Evolutionary conservation across 1,284 basidiomycete genomes (phyloP).

Genomic region (Ustilago xerochloae): DNA sequence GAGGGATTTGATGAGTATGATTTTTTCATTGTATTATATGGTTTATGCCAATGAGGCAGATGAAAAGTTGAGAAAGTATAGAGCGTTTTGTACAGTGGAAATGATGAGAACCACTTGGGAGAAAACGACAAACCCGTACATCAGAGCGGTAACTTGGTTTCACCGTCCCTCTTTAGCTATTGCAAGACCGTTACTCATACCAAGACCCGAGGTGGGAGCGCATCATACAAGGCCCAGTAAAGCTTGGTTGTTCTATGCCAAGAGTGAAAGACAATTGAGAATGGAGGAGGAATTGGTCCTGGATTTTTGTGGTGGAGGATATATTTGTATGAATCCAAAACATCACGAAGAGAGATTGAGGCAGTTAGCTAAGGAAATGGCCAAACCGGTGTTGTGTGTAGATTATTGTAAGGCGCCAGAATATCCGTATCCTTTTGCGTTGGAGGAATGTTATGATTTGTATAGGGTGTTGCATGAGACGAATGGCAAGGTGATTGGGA

Average conservation of each 20-base stretch:
- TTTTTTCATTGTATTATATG: constrained; percentile 93
- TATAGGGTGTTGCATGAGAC: constrained; percentile 85
- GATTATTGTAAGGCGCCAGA: constrained; percentile 95
- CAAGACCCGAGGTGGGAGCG: constrained; percentile 73
- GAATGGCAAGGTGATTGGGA: constrained; percentile 82
- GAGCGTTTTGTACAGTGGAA: constrained; percentile 92
- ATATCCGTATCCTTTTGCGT: constrained; percentile 73
- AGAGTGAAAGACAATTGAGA: constrained; percentile 76
- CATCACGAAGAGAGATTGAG: constrained; percentile 95
- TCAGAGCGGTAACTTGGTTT: constrained; percentile 76
- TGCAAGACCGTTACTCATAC: constrained; percentile 80
- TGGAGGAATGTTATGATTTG: constrained; percentile 91
- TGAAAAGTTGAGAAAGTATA: constrained; percentile 83
- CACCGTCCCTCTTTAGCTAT: constrained; percentile 76
- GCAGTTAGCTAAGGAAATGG: constrained; percentile 82
- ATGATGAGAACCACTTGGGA: constrained; percentile 96
- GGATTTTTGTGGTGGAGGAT: constrained; percentile 94
- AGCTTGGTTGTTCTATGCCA: constrained; percentile 84
- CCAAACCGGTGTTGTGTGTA: constrained; percentile 83
- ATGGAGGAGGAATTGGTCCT: constrained; percentile 59
- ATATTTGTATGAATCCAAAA: constrained; percentile 84
- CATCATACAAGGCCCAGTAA: constrained; percentile 78
- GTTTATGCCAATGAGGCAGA: constrained; percentile 91
- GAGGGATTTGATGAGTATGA: constrained; percentile 75
- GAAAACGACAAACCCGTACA: constrained; percentile 91